Conservation (phyloP, 352 stramenopile genomes). For the Globisporangium recalcitrans region DNA sequence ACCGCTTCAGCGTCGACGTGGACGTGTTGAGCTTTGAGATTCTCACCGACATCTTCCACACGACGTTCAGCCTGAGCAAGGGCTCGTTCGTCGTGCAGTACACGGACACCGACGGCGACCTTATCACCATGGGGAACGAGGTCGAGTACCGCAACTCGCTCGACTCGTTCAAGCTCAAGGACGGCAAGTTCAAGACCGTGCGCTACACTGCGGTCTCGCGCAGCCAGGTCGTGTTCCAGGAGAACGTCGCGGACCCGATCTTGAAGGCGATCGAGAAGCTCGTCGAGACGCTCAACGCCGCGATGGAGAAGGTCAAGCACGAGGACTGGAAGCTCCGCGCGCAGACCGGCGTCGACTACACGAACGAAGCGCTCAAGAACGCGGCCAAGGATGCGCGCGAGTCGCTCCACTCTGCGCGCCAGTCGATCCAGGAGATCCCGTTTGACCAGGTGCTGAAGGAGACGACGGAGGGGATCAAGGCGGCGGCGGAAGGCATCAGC, state of each 20-base stretch:
- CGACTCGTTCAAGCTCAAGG: conserved; percentile 38
- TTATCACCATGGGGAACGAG: conserved; percentile 66
- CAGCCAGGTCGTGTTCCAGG: conserved; percentile 61
- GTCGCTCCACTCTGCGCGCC: conserved; percentile 39
- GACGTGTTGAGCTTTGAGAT: conserved; percentile 34
- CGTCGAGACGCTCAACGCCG: conserved; percentile 65
- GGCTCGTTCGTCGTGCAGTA: conserved; percentile 72
- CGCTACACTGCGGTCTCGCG: conserved; percentile 64
- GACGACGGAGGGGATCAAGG: conserved; percentile 75
- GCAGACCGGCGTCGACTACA: conserved; percentile 46
- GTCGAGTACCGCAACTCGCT: conserved; percentile 63
- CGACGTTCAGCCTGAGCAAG: conserved; percentile 49
- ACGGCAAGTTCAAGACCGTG: conserved; percentile 40
- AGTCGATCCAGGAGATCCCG: conserved; percentile 74
- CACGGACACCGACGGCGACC: conserved; percentile 69
- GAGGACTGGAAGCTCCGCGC: conserved; percentile 64
- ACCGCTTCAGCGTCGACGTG: conserved; percentile 72
- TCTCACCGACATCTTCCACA: conserved; percentile 48
- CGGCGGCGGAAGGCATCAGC: conserved; percentile 59
- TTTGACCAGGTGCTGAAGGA: conserved; percentile 82
- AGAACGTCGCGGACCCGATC: conserved; percentile 74
- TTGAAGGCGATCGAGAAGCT: conserved; percentile 81
- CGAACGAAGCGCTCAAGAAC: conserved; percentile 57
- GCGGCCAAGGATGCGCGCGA: conserved; percentile 53
- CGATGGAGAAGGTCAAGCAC: conserved; percentile 83